phyloP scores from a whole-genome alignment of 306 rosid genomes.

The Dryas octopetala region DNA sequence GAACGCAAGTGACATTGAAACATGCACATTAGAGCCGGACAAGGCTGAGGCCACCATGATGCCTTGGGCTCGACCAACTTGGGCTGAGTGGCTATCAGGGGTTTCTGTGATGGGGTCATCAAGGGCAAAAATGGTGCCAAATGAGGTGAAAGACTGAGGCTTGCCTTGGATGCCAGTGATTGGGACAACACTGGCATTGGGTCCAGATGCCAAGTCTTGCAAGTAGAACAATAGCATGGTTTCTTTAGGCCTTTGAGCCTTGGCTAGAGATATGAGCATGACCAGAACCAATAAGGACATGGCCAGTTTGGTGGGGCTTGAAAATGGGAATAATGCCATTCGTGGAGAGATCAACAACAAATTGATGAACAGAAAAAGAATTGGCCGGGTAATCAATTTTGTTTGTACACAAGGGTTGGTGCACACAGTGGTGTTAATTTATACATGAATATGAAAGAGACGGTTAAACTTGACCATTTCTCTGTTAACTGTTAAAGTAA shows the following conservation, averaged over 20 bases:
- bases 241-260: conserved; percentile 11
- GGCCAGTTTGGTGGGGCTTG: conserved; percentile 19
- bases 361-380: background rate
- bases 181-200: conserved; percentile 14
- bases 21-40: conserved; percentile 8
- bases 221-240: conserved; percentile 16
- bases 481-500: background rate
- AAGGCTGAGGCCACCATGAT: conserved; percentile 7
- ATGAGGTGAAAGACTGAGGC: conserved; percentile 10
- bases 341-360: background rate
- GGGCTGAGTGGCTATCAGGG: background rate
- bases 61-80: conserved; percentile 24
- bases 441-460: background rate
- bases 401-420: background rate
- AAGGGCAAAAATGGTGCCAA: conserved; percentile 15
- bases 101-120: conserved; percentile 17
- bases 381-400: background rate
- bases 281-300: background rate
- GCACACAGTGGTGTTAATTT: background rate
- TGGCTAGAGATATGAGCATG: conserved; percentile 5
- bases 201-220: conserved; percentile 20
- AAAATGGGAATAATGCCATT: conserved; percentile 8
- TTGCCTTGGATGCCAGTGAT: conserved; percentile 11
- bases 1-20: conserved; percentile 5
- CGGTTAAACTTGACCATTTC: background rate